Conservation (phyloP, 1,139 yeast genomes). For the Yamadazyma dushanensis region DNA sequence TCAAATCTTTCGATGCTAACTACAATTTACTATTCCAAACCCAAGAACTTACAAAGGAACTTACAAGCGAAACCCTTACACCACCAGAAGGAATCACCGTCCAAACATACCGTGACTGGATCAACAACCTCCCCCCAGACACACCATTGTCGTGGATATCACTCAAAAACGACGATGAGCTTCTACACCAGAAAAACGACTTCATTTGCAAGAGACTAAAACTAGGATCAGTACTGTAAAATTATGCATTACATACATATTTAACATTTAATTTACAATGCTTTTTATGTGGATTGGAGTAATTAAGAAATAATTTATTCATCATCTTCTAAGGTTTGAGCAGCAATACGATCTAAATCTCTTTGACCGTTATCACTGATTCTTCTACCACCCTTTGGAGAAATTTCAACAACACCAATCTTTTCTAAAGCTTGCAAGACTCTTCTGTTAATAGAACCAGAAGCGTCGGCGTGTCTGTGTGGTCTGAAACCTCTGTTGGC, state of each 20-base stretch:
- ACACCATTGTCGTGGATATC: constrained; percentile 69
- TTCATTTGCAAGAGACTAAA: constrained; percentile 4
- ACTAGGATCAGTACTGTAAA: constrained; percentile 6
- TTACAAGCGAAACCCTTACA: not conserved
- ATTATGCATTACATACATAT: constrained; percentile 14
- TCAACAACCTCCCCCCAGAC: constrained; percentile 51
- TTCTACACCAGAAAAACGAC: constrained; percentile 12
- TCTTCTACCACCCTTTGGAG: constrained; percentile 99
- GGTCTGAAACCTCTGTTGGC: constrained; percentile 99
- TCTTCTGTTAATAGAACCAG: constrained; percentile 99
- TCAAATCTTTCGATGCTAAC: constrained; percentile 24
- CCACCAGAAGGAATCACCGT: constrained; percentile 25
- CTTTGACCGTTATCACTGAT: constrained; percentile 99
- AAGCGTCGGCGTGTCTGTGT: constrained; percentile 97
- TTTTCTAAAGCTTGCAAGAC: constrained; percentile 97
- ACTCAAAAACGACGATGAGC: constrained; percentile 37
- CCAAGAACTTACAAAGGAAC: too few species aligned
- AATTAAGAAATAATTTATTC: constrained; percentile 37
- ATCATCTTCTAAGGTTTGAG: constrained; percentile 95
- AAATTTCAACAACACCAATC: constrained; percentile 94
- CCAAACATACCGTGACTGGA: constrained; percentile 51
- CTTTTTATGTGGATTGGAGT: constrained; percentile 11
- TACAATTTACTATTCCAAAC: constrained; percentile 31
- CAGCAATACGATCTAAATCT: constrained; percentile 99
- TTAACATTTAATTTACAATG: constrained; percentile 20